Evolutionary conservation across 2,329 filamentous ascomycete species (phyloP), one percentile per base, ranked within the genome.

Genomic region (Camptophora hylomeconis): DNA sequence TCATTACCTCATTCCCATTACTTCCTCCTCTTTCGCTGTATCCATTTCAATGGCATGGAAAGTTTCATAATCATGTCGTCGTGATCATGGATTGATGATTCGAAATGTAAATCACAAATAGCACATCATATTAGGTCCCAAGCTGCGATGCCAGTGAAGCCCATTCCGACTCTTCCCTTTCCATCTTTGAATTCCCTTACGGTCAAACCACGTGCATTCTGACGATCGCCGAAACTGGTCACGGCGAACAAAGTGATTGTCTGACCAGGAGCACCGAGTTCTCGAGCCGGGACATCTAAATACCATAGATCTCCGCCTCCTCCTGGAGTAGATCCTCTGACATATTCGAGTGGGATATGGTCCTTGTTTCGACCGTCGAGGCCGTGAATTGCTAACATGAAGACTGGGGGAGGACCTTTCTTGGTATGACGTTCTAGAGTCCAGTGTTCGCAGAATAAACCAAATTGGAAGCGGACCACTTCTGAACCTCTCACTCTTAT

Each of bases 271-370:
- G 61, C 61, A 1, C 82, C 82, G 12, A 92, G 56, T 33, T 75
- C 67, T 17, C 60, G 53, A 1, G 72, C 65, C 3, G 51, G 46
- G 3, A 94, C 67, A 53, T 94, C 87, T 2, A 73, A 55, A 73
- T 81, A 92, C 71, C 79, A 92, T 56, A 76, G 74, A 46, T 69
- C 78, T 9, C 79, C 80, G 35, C 87, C 79, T n/a, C 71, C 78
- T 45, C 49, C 49, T 3, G 52, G 43, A 5, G 47, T 49, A 4
- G 50, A 44, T 19, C 54, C 54, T 10, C 43, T 49, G 19, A 55
- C 41, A 32, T 58, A 49, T 27, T 80, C 69, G 31, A 93, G 70
- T 0, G 80, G 71, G 2, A 87, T 56, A 31, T 71, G 65, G 23
- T 84, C 72, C 7, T 77, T 68, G 28, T 75, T 70, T 5, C 68